Evolutionary conservation across 2,329 filamentous ascomycete genomes (phyloP), one percentile per base, ranked within the genome.

Genomic region (Lasiodiplodia gonubiensis): DNA sequence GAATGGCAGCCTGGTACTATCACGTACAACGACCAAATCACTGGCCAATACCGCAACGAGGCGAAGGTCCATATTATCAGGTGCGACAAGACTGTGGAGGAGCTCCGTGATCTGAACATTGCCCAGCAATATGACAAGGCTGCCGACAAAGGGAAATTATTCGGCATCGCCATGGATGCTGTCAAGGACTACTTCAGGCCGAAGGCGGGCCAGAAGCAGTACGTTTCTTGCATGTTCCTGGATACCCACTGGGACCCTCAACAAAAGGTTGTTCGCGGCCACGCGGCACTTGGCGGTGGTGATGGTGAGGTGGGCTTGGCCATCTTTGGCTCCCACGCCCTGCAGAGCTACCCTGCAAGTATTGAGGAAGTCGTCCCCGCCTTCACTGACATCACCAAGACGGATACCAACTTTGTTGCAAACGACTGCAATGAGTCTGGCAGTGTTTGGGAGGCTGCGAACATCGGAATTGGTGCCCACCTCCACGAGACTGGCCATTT

Each of bases 361-460:
- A 87, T 99, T 51, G 94, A 98, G 77, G 94, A 98, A 74, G 90
- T 98, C 0, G 91, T 93, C 4, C 89, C 93, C 23, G 91, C 93
- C 6, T 97, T 98, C 74, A 90, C 88, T 18, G 94, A 98, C 78
- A 97, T 93, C 78, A 97, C 94, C 2, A 88, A 90, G 37, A 97
- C 93, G 0, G 92, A 98, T 75, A 92, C 89, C 11, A 86, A 88
- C 48, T 86, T 87, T 72, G 89, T 97, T 46, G 91, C 91, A 18
- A 97, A 97, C 73, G 92, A 97, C 76, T 92, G 89, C 77, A 91
- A 91, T 72, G 92, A 97, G 71, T 90, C 90, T 7, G 94, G 94
- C 27, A 97, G 92, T 75, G 95, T 89, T 55, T 98, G 94, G 94
- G 94, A 98, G 77, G 89, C 93, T n/a, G 93, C 92, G 30, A 97